A percentile compares a stretch with the other conserved stretches of the same genome.
Conservation (phyloP, 2,329 filamentous ascomycete genomes). For the Aspergillus fijiensis region DNA sequence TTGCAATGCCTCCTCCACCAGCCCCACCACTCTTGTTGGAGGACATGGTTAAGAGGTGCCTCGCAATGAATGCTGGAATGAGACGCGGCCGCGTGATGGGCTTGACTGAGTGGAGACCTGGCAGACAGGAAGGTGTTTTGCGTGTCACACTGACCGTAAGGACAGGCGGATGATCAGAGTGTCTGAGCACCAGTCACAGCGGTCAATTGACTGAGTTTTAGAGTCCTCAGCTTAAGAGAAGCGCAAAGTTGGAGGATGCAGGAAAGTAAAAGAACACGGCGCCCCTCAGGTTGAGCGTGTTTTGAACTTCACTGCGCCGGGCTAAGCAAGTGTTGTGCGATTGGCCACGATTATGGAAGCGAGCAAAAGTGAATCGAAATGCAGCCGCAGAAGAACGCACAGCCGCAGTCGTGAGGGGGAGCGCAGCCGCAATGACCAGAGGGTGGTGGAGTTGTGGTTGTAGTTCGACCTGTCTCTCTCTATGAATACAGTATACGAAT, state of each 20-base stretch:
- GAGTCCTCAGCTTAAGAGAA: not conserved
- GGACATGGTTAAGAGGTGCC: slow-evolving; percentile 28
- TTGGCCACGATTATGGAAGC: not conserved
- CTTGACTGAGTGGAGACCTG: not conserved
- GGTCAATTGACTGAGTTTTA: not conserved
- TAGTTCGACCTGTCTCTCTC: not conserved
- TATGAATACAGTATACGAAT: not conserved
- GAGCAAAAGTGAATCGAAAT: not conserved
- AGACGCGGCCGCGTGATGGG: slow-evolving; percentile 1
- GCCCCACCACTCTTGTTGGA: slow-evolving; percentile 43
- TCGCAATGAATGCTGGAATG: not conserved
- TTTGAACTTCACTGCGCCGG: not conserved
- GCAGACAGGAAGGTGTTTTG: not conserved
- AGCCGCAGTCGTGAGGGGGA: not conserved
- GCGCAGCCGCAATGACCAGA: not conserved
- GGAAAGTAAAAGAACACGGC: not conserved
- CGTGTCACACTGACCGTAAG: not conserved
- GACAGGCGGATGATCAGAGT: not conserved
- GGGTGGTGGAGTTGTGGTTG: too few relatives aligned
- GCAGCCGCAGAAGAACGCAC: not conserved
- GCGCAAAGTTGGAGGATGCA: not conserved
- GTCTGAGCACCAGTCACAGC: not conserved
- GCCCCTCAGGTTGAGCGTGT: not conserved
- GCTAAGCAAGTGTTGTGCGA: not conserved
- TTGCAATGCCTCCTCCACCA: slow-evolving; percentile 56